phyloP scores from a whole-genome alignment of 176 grass and related monocot genomes.

The Avena sativa region DNA sequence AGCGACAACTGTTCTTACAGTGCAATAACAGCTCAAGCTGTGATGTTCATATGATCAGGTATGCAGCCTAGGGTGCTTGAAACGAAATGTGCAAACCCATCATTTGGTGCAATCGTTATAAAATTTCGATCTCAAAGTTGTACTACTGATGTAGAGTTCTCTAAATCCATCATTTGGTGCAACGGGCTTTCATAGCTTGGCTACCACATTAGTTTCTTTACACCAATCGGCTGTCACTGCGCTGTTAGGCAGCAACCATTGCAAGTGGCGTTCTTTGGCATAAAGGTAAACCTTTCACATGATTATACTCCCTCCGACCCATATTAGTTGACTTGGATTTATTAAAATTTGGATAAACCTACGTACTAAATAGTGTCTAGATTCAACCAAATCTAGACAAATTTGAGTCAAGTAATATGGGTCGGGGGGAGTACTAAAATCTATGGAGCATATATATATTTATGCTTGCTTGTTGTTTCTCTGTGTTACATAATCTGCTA shows the following conservation, averaged over 20 bases:
- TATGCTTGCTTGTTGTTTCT: neutral
- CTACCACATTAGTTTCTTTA: too few relatives aligned
- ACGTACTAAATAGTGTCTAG: too few relatives aligned
- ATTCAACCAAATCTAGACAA: too few relatives aligned
- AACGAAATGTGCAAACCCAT: neutral
- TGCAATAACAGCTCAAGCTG: neutral
- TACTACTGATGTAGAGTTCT: neutral
- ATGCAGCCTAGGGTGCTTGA: neutral
- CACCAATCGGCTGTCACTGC: neutral
- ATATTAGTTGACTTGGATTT: too few relatives aligned
- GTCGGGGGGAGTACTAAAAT: neutral
- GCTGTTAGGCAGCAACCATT: neutral
- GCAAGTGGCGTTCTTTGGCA: neutral
- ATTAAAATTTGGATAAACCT: too few relatives aligned
- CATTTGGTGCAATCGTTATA: neutral
- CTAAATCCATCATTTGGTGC: neutral
- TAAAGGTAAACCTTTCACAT: neutral
- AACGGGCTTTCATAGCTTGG: too few relatives aligned
- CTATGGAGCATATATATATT: neutral
- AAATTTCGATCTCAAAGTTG: neutral
- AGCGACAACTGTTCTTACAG: neutral
- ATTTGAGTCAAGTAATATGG: too few relatives aligned
- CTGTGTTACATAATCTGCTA: neutral
- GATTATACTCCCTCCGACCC: too few relatives aligned
- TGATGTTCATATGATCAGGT: conserved; percentile 1